Percentiles rank a stretch among this genome's conserved stretches.
These are phyloP conservation scores for Chlorella sp. DNA, from an alignment of 139 green algal genomes.

Conservation along the genomic window DNA sequence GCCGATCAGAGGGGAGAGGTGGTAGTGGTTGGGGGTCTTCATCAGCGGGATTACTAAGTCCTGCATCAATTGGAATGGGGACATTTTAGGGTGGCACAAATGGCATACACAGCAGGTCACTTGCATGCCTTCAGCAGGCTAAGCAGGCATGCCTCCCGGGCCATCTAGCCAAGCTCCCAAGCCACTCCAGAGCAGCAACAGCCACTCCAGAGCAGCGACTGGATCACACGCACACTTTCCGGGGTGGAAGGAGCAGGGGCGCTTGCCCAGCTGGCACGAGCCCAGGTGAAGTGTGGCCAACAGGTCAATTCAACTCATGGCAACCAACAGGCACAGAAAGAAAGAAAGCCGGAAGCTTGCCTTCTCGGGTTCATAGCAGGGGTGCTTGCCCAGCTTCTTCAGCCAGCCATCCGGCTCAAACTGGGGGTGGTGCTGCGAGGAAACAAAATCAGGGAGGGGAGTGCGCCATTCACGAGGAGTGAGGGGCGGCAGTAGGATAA, in stretches of 20 bases:
- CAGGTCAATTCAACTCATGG: too few relatives aligned
- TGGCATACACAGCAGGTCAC: background rate
- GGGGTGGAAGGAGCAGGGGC: background rate
- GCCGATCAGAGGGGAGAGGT: constrained; percentile 44
- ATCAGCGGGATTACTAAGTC: constrained; percentile 57
- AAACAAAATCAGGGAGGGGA: background rate
- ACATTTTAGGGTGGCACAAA: background rate
- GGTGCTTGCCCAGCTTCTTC: constrained; percentile 2
- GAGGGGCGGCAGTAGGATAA: background rate
- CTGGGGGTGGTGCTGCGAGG: background rate
- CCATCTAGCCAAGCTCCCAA: background rate
- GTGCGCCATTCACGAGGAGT: background rate
- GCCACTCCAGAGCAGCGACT: background rate
- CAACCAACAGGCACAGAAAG: too few relatives aligned
- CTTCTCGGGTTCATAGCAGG: constrained; percentile 21
- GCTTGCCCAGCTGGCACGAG: too few relatives aligned
- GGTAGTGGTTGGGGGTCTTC: constrained; percentile 49
- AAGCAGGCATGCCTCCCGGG: background rate
- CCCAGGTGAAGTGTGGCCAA: background rate
- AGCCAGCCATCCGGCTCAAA: constrained; percentile 3
- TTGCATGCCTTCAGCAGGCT: background rate
- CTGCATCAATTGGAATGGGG: background rate
- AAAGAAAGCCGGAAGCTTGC: too few relatives aligned
- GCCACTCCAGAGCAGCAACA: background rate
- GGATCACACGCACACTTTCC: background rate